phyloP scores from a whole-genome alignment of 768 basidiomycete genomes.

The Leccinum imitatum region DNA sequence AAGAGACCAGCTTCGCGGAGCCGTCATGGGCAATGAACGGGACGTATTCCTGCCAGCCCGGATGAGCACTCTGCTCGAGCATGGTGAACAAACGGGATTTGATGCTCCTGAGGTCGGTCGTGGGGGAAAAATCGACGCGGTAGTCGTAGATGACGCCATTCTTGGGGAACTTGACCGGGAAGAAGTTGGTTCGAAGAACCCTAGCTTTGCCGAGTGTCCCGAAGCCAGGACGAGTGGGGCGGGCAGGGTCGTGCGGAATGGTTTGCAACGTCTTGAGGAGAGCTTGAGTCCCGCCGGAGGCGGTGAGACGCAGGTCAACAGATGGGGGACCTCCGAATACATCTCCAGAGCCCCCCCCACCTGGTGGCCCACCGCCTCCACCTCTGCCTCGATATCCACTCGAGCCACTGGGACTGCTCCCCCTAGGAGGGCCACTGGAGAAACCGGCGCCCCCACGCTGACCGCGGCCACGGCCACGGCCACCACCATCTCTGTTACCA shows the following conservation, averaged over 20 bases:
- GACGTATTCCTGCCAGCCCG: constrained; percentile 39
- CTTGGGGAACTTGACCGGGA: constrained; percentile 43
- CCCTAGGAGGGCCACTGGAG: constrained; percentile 2
- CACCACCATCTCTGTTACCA: constrained; percentile 8
- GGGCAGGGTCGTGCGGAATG: constrained; percentile 31
- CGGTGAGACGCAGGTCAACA: constrained; percentile 36
- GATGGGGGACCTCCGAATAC: constrained; percentile 32
- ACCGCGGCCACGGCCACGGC: constrained; percentile 21
- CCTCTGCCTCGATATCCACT: constrained; percentile 24
- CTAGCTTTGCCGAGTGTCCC: constrained; percentile 41
- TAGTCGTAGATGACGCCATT: constrained; percentile 44
- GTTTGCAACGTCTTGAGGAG: constrained; percentile 32
- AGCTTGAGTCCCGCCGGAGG: constrained; percentile 17
- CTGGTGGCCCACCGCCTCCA: constrained; percentile 27
- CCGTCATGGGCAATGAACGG: constrained; percentile 41
- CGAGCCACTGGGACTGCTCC: constrained; percentile 9
- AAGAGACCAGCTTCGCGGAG: constrained; percentile 42
- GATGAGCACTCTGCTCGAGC: constrained; percentile 38
- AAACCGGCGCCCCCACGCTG: constrained; percentile 5
- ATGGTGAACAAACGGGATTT: constrained; percentile 41
- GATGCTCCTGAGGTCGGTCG: constrained; percentile 36
- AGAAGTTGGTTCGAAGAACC: constrained; percentile 51
- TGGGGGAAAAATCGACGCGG: constrained; percentile 38
- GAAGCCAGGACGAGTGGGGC: constrained; percentile 48
- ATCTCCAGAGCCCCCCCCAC: constrained; percentile 27